These are phyloP conservation scores for Myrmaecium sp. DNA, from an alignment of 2,329 filamentous ascomycete genomes.

Conservation along the genomic window DNA sequence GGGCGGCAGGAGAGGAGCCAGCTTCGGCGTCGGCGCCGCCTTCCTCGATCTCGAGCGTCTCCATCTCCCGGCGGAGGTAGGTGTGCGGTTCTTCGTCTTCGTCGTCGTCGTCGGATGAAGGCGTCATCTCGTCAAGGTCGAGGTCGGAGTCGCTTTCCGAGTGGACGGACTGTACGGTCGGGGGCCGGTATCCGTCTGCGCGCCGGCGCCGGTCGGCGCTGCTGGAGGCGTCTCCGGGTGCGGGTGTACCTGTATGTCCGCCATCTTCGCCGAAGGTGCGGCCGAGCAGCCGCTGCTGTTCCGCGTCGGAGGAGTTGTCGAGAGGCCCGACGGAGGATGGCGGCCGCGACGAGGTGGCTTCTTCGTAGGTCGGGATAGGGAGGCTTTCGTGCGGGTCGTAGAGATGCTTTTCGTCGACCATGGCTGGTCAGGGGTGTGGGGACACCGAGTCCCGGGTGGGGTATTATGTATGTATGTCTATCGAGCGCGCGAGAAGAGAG, in stretches of 20 bases:
- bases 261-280: conserved; percentile 1
- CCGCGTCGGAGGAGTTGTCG: conserved; percentile 51
- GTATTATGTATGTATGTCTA: conserved; percentile 7
- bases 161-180: conserved; percentile 70
- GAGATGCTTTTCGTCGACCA: conserved; percentile 23
- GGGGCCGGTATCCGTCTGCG: conserved; percentile 37
- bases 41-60: conserved; percentile 42
- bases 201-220: conserved; percentile 10
- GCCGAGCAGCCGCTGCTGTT: conserved; percentile 60
- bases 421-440: conserved; percentile 9
- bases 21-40: conserved; percentile 16
- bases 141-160: conserved; percentile 35
- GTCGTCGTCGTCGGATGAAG: conserved; percentile 33
- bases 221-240: conserved; percentile 1
- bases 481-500: conserved; percentile 14
- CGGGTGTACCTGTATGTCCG: no score
- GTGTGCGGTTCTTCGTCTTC: conserved; percentile 34
- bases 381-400: conserved; percentile 33
- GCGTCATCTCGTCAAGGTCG: conserved; percentile 35
- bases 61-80: conserved; percentile 62
- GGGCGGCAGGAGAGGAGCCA: conserved; percentile 4
- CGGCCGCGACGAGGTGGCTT: conserved; percentile 49
- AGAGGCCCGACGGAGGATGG: conserved; percentile 34
- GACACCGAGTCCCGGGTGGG: conserved; percentile 7
- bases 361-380: conserved; percentile 71